These are phyloP conservation scores for Pyrenophora tritici-repentis DNA, from an alignment of 2,329 filamentous ascomycete species.

Conservation along the genomic window DNA sequence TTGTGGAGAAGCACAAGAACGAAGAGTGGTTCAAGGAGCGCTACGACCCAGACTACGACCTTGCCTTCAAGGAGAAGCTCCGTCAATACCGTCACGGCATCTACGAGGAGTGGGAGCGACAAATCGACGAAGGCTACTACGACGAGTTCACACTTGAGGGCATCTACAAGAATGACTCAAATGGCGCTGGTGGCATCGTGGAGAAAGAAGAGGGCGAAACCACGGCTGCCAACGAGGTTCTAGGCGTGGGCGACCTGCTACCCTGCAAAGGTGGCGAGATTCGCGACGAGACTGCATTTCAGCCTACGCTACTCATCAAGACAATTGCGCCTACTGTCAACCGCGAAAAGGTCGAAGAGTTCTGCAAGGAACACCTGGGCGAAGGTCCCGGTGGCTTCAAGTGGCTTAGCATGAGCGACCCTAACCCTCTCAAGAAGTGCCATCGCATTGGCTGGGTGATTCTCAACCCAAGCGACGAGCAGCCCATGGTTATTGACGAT, in stretches of 20 bases:
- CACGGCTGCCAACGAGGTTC: constrained; percentile 85
- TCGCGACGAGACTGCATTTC: constrained; percentile 82
- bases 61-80: constrained; percentile 74
- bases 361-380: constrained; percentile 91
- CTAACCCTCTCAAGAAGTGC: constrained; percentile 94
- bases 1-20: constrained; percentile 88
- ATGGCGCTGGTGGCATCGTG: constrained; percentile 79
- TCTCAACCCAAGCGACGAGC: constrained; percentile 78
- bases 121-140: constrained; percentile 82
- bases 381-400: constrained; percentile 92
- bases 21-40: constrained; percentile 99
- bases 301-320: constrained; percentile 95
- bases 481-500: constrained; percentile 64
- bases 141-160: constrained; percentile 95
- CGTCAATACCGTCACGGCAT: constrained; percentile 78
- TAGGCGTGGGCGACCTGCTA: constrained; percentile 89
- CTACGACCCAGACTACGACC: constrained; percentile 82
- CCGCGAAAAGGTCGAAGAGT: constrained; percentile 87
- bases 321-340: constrained; percentile 96
- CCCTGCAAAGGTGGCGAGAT: constrained; percentile 83
- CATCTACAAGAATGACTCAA: constrained; percentile 89
- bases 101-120: constrained; percentile 87
- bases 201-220: constrained; percentile 97
- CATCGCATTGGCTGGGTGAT: constrained; percentile 99
- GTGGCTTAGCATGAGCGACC: constrained; percentile 93